Evolutionary conservation across 2,329 filamentous ascomycete genomes (phyloP), one percentile per base, ranked within the genome.

Genomic region (Thielaviopsis cerberus): DNA sequence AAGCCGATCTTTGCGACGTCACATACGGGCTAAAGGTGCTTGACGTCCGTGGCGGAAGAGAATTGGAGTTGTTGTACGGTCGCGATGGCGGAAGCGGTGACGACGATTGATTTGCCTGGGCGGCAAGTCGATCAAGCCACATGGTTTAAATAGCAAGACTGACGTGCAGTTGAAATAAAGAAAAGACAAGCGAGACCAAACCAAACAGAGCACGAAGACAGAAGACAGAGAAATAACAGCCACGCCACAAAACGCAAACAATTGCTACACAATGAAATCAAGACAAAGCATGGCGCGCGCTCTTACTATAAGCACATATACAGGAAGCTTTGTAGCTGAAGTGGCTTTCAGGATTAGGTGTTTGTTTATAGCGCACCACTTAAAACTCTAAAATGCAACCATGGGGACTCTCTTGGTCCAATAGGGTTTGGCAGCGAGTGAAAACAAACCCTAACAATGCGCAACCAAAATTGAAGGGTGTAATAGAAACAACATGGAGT

Each of bases 81-180:
- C 59, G 53, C 17, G 59, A 61, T 58, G 53, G 53, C 45, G 56
- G 81, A 80, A 62, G 79, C 76, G 59, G 79, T 80, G 73, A 68
- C 79, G 53, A 30, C 53, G 57, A 55, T 52, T 61, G 59, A 62
- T 63, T 81, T 59, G 82, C 78, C 69, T 85, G 83, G 65, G 78
- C 82, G 63, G 85, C 83, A 63, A 94, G 81, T 69, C 89, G 85
- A 73, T 95, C 89, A 67, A 94, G 81, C 89, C 89, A 95, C 88
- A 94, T 94, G 65, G 65, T 71, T 65, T 61, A 59, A 58, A 34
- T 22, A 22, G 22, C n/a, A n/a, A 22, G 20, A 5, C 41, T n/a
- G 41, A 3, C 41, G 11, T 8, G n/a, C 10, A n/a, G n/a, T 20
- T 6, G 13, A 48, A 8, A 22, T 5, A 10, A 48, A 20, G 1